Conservation (phyloP, 495 filamentous ascomycete species). For the Daldinia caldariorum region DNA sequence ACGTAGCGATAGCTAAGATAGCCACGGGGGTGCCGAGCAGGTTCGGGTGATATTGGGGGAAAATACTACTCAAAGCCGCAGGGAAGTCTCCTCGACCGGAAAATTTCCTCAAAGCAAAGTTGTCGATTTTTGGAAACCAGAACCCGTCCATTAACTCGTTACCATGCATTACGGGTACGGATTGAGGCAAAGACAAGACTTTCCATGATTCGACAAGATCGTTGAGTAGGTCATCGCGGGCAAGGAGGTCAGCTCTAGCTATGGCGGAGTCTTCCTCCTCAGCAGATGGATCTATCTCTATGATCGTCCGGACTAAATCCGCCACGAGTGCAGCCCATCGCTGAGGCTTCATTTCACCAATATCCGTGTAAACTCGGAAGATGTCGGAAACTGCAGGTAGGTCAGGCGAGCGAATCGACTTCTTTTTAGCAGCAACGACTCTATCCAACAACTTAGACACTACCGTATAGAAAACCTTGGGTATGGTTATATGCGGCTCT, state of each 20-base stretch:
- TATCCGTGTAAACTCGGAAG: slow-evolving; percentile 49
- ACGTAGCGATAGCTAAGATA: slow-evolving; percentile 54
- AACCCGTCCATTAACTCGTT: slow-evolving; percentile 35
- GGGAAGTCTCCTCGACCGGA: slow-evolving; percentile 31
- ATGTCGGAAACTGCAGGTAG: slow-evolving; percentile 56
- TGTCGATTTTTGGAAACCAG: slow-evolving; percentile 40
- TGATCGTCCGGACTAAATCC: slow-evolving; percentile 48
- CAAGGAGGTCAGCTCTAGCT: slow-evolving; percentile 44
- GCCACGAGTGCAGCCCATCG: slow-evolving; percentile 50
- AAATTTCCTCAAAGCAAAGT: slow-evolving; percentile 15
- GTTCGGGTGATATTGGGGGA: slow-evolving; percentile 42
- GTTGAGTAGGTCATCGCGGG: slow-evolving; percentile 48
- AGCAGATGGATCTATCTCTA: slow-evolving; percentile 40
- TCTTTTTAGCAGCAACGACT: slow-evolving; percentile 47
- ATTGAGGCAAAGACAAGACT: slow-evolving; percentile 44
- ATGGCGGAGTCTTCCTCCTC: slow-evolving; percentile 30
- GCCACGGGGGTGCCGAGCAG: slow-evolving; percentile 44
- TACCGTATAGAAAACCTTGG: slow-evolving; percentile 35
- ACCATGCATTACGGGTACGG: slow-evolving; percentile 5
- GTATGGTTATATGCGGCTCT: slow-evolving; percentile 30
- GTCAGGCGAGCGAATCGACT: slow-evolving; percentile 44
- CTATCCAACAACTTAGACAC: slow-evolving; percentile 42
- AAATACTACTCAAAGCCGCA: slow-evolving; percentile 47
- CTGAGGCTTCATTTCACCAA: slow-evolving; percentile 44
- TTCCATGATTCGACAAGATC: slow-evolving; percentile 57